Conservation (phyloP, 140 eudicot genomes). For the Stevia rebaudiana region DNA sequence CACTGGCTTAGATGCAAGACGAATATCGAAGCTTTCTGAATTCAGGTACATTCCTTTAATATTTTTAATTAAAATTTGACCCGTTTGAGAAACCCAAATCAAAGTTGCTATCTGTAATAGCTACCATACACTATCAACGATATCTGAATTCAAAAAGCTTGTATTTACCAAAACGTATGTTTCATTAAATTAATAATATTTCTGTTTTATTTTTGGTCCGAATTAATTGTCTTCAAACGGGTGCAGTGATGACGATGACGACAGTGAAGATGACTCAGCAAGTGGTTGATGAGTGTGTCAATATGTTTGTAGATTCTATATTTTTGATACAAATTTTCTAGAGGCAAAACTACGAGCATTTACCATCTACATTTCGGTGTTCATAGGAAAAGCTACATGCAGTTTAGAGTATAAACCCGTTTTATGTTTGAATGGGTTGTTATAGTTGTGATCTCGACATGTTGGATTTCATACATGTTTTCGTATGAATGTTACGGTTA, state of each 20-base stretch:
- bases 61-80: too few relatives aligned
- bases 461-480: conserved; percentile 1
- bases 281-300: conserved; percentile 34
- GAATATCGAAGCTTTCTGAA: conserved; percentile 86
- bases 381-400: conserved; percentile 23
- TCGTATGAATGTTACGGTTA: conserved; percentile 2
- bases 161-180: neutral
- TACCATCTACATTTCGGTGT: conserved; percentile 30
- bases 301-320: conserved; percentile 28
- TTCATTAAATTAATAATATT: neutral
- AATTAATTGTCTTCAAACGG: neutral
- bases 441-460: conserved; percentile 15
- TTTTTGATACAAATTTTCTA: conserved; percentile 21
- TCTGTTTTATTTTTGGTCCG: neutral
- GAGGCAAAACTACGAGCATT: conserved; percentile 7
- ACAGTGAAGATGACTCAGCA: conserved; percentile 59
- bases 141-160: neutral
- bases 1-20: conserved; percentile 95
- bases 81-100: neutral
- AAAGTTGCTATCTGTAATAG: neutral
- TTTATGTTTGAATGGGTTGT: conserved; percentile 11
- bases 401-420: conserved; percentile 19
- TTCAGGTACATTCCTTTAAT: conserved; percentile 44
- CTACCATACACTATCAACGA: neutral
- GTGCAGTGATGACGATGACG: conserved; percentile 72